These are phyloP conservation scores for Cercis canadensis DNA, from an alignment of 306 rosid genomes.

Conservation along the genomic window DNA sequence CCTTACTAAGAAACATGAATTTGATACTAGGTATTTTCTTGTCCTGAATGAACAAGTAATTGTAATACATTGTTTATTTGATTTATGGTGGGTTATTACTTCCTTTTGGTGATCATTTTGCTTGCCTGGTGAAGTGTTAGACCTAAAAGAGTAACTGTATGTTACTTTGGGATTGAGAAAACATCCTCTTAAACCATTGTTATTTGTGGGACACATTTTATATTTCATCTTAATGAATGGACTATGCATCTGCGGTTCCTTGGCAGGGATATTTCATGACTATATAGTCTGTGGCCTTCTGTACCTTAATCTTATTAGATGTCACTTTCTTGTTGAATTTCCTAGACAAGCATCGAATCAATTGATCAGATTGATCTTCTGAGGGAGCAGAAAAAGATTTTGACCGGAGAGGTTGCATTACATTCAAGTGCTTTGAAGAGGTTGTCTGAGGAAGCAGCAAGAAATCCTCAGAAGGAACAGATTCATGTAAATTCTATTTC, in stretches of 20 bases:
- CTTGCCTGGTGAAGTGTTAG: background rate
- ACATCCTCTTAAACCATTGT: constrained; percentile 18
- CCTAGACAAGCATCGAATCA: constrained; percentile 81
- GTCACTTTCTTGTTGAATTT: constrained; percentile 20
- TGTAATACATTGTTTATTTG: constrained; percentile 23
- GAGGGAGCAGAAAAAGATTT: constrained; percentile 89
- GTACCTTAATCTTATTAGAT: constrained; percentile 35
- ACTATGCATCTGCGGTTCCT: constrained; percentile 11
- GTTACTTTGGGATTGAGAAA: constrained; percentile 29
- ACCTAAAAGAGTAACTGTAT: constrained; percentile 13
- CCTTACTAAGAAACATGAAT: background rate
- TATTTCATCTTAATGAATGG: constrained; percentile 18
- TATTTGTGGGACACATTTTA: constrained; percentile 23
- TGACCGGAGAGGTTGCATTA: constrained; percentile 94
- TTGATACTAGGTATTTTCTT: background rate
- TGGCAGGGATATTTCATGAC: constrained; percentile 11
- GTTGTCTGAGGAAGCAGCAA: constrained; percentile 76
- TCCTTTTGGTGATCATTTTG: constrained; percentile 20
- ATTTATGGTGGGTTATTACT: constrained; percentile 6
- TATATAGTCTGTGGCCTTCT: constrained; percentile 16
- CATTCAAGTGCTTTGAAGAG: constrained; percentile 91
- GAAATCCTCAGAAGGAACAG: constrained; percentile 74
- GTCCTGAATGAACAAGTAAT: background rate
- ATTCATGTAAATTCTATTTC: constrained; percentile 63
- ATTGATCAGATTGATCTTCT: constrained; percentile 83